Evolutionary conservation across 2,329 filamentous ascomycete species (phyloP), one percentile per base, ranked within the genome.

Genomic region (Cercospora sesami): DNA sequence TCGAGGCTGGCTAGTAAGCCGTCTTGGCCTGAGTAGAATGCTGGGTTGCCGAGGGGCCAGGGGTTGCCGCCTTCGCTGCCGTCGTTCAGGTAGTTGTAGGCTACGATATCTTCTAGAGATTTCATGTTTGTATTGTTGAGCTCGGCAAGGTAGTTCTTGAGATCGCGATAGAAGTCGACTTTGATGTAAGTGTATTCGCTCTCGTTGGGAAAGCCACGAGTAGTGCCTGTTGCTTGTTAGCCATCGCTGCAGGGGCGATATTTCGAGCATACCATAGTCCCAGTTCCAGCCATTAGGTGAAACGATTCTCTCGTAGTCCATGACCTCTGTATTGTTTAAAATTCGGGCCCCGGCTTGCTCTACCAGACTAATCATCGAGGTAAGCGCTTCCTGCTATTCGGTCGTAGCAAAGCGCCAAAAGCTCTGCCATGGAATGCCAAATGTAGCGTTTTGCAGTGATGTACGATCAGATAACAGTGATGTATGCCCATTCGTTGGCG

Each of bases 131-230:
- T 90, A 79, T 91, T 90, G 26, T 81, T 79, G 0, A 92, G 82
- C 71, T 88, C 85, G 0, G 85, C 81, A 0, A 92, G 85, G 72
- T 92, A 92, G 0, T 80, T 77, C 64, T 84, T 83, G 77, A 92
- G 86, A 77, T 90, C 86, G 78, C 89, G 86, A 73, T 90, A 90
- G 73, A 90, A 90, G 75, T 91, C 88, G 0, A 89, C 87, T 77
- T 91, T 92, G 71, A 93, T 83, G 60, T 90, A 87, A 0, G 88
- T 91, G 78, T 89, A 92, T 77, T 92, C 90, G 14, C 88, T 91
- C 78, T 92, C 87, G 68, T 92, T 91, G n/a, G 87, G 80, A 73
- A 81, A 87, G 2, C 89, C 88, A 4, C 89, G 85, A 1, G 81
- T 84, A 5, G 80, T 83, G 14, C 90, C 89, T 66, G 58, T 30